Base-by-base conservation (phyloP, 1,139 yeast species). In the Kazachstania sp. region DNA sequence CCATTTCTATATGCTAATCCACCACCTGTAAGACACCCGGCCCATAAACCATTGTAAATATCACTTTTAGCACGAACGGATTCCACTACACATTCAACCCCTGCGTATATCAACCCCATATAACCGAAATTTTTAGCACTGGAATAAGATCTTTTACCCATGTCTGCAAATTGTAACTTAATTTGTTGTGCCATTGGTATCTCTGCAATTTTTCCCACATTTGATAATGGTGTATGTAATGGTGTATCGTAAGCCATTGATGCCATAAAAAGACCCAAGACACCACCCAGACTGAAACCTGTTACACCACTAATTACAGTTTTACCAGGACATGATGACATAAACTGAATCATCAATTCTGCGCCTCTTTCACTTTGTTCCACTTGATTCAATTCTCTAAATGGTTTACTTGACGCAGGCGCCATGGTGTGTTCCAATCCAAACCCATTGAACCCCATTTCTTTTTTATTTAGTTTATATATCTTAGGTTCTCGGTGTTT, bases 301-400 rank as follows among this genome's bases (percentile, higher is more conserved):
- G 95, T 82, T 16, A 82, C 96, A 50, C 97, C 97, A 16, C 96
- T 86, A 73, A 90, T 80, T 36, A 76, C 81, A 0, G 95, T 79
- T 66, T 92, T 92, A 19, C 97, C 97, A 0, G 97, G 97, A 70
- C 98, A 92, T n/a, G 95, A 86, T 55, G 84, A 83, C 90, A 88
- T 86, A 67, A 84, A 78, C 45, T 74, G 78, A 63, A 87, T 77
- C 83, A 90, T 84, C 63, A 79, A 81, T 59, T 73, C 71, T n/a
- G 97, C 96, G 9, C 95, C 95, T 50, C 79, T 81, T 59, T 86
- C 94, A 2, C 95, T 96, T 68, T 87, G 95, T 63, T 90, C 96
- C 54, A 87, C 95, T 42, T 83, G 94, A 4, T 86, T 79, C 90
- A 90, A 81, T 58, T 86, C 87, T 41, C 75, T 67, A 52, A 76